phyloP scores from a whole-genome alignment of 2,329 filamentous ascomycete genomes.

The Sporothrix variecibatus region DNA sequence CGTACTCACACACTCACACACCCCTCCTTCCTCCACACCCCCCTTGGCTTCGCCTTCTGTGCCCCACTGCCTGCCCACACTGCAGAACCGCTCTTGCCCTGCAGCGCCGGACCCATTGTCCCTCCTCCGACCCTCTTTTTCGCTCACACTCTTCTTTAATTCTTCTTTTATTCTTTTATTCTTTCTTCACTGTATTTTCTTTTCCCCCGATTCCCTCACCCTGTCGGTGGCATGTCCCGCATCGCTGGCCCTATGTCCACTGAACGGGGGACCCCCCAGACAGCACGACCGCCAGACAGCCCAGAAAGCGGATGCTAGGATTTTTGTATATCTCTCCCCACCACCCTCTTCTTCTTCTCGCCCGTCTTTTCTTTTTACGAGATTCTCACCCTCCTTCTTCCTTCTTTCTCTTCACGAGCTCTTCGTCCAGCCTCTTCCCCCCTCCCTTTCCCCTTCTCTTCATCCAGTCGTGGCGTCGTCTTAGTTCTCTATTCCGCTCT shows the following conservation, averaged over 20 bases:
- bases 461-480: constrained; percentile 58
- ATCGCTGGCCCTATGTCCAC: constrained; percentile 6
- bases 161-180: constrained; percentile 12
- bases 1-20: background rate
- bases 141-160: constrained; percentile 1
- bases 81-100: constrained; percentile 21
- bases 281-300: background rate
- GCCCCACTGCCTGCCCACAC: constrained; percentile 24
- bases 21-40: constrained; percentile 23
- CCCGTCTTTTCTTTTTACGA: constrained; percentile 41
- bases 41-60: constrained; percentile 25
- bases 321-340: constrained; percentile 51
- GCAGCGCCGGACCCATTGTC: constrained; percentile 17
- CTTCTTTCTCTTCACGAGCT: constrained; percentile 57
- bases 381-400: constrained; percentile 50
- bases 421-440: constrained; percentile 41
- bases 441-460: constrained; percentile 53
- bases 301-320: constrained; percentile 17
- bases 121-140: constrained; percentile 5
- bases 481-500: constrained; percentile 24
- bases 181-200: background rate
- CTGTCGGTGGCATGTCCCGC: background rate
- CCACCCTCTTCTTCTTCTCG: constrained; percentile 44
- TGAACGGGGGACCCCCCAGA: constrained; percentile 1
- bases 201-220: background rate